Percentiles rank a stretch among this genome's conserved stretches.
Evolutionary conservation across 1,284 basidiomycete genomes (phyloP).

Genomic region (Leccinum fallax): DNA sequence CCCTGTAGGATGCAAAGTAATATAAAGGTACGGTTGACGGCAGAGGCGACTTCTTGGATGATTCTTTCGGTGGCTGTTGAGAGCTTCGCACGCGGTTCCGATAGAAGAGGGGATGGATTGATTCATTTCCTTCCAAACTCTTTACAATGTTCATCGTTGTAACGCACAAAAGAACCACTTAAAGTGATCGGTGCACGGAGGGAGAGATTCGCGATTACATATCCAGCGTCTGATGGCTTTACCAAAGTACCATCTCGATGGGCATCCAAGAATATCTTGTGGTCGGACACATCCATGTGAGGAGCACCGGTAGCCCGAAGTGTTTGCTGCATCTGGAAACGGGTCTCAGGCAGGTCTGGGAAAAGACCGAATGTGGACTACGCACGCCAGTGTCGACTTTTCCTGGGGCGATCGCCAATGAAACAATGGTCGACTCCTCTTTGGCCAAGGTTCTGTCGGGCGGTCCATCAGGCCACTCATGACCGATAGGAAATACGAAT

Average conservation of each 20-base stretch:
- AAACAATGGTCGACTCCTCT: conserved; percentile 77
- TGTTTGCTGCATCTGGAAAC: conserved; percentile 65
- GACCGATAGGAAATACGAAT: conserved; percentile 11
- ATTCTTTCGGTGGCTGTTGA: conserved; percentile 13
- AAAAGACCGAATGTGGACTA: conserved; percentile 1
- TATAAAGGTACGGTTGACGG: conserved; percentile 4
- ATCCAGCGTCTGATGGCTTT: conserved; percentile 69
- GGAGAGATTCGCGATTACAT: conserved; percentile 73
- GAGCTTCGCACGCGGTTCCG: conserved; percentile 20
- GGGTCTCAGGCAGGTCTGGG: conserved; percentile 1
- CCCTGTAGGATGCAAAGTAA: background rate
- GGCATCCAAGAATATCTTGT: conserved; percentile 60
- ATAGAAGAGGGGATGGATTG: conserved; percentile 8
- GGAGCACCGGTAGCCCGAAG: conserved; percentile 50
- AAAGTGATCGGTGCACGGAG: conserved; percentile 57
- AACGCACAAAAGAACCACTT: conserved; percentile 76
- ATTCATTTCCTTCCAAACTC: conserved; percentile 46
- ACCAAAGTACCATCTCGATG: conserved; percentile 67
- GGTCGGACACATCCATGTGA: conserved; percentile 54
- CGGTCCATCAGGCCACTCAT: conserved; percentile 9
- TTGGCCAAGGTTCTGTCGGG: conserved; percentile 70
- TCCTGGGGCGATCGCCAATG: conserved; percentile 81
- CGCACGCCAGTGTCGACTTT: conserved; percentile 76
- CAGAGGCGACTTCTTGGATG: conserved; percentile 14
- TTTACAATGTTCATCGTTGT: conserved; percentile 66